A percentile compares a stretch with the other conserved stretches of the same genome.
phyloP scores from a whole-genome alignment of 2,329 filamentous ascomycete species.

The Hymenoscyphus repandus region DNA sequence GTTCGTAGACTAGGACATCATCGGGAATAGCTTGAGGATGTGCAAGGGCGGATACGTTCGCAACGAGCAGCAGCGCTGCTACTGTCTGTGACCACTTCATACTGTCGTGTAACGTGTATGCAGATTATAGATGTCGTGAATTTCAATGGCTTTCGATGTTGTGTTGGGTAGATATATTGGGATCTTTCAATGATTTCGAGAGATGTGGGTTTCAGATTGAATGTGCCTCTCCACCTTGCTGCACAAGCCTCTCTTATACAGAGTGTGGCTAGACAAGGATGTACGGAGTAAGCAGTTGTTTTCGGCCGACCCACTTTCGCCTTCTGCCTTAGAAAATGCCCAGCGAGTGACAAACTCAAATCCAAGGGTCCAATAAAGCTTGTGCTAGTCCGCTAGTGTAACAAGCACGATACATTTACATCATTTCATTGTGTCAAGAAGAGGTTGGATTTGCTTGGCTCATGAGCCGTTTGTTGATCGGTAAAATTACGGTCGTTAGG shows the following conservation, averaged over 20 bases:
- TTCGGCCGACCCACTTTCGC: too few species aligned
- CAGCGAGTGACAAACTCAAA: too few species aligned
- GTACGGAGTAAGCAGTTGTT: too few species aligned
- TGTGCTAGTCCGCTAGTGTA: too few species aligned
- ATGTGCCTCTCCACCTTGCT: too few species aligned
- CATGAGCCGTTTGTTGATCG: not conserved
- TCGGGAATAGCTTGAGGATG: constrained; percentile 17
- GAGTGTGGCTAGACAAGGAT: too few species aligned
- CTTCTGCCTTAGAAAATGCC: too few species aligned
- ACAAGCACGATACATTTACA: not conserved
- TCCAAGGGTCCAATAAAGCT: too few species aligned
- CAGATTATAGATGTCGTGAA: not conserved
- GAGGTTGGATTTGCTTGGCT: not conserved
- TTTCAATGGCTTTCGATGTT: not conserved
- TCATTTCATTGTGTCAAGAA: not conserved
- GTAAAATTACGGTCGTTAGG: not conserved
- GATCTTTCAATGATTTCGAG: not conserved
- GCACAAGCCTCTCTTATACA: too few species aligned
- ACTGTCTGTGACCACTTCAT: constrained; percentile 9
- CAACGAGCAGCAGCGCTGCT: constrained; percentile 17
- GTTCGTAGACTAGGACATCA: constrained; percentile 14
- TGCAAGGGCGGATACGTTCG: constrained; percentile 13
- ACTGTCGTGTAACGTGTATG: not conserved
- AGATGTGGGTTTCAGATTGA: too few species aligned
- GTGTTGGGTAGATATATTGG: not conserved